Conservation (phyloP, 495 filamentous ascomycete species). For the Chaetomium tenue region DNA sequence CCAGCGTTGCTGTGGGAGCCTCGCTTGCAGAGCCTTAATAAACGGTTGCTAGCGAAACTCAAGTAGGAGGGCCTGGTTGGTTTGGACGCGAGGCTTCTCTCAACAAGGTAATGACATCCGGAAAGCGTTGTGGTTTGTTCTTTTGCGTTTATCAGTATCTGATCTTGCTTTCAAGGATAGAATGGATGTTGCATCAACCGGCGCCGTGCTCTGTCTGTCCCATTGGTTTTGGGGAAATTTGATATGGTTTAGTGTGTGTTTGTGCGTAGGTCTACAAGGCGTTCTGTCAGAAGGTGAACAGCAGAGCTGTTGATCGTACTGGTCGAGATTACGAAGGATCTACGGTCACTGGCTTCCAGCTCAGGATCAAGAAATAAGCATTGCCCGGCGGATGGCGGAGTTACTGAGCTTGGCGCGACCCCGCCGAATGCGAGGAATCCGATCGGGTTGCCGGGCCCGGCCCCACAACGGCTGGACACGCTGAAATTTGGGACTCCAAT, state of each 20-base stretch:
- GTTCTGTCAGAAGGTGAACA: background rate
- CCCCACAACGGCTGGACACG: conserved; percentile 4
- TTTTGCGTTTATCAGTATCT: conserved; percentile 3
- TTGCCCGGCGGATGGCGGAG: background rate
- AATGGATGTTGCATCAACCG: conserved; percentile 2
- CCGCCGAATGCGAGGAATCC: conserved; percentile 3
- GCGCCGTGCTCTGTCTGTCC: background rate
- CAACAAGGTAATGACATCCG: conserved; percentile 6
- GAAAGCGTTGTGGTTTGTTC: conserved; percentile 6
- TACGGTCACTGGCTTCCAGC: background rate
- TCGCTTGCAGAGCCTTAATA: background rate
- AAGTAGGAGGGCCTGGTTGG: background rate
- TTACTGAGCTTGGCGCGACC: background rate
- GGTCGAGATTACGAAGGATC: background rate
- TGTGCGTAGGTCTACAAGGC: background rate
- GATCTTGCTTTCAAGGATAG: conserved; percentile 8
- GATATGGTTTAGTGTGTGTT: background rate
- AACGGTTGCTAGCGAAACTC: background rate
- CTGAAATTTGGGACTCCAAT: background rate
- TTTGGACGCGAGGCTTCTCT: background rate
- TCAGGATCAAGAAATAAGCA: background rate
- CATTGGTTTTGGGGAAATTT: background rate
- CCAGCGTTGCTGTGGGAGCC: background rate
- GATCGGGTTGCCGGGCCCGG: conserved; percentile 1
- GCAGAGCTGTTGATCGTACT: background rate